Conservation (phyloP, 2,329 filamentous ascomycete genomes). For the Penicillium sp. region DNA sequence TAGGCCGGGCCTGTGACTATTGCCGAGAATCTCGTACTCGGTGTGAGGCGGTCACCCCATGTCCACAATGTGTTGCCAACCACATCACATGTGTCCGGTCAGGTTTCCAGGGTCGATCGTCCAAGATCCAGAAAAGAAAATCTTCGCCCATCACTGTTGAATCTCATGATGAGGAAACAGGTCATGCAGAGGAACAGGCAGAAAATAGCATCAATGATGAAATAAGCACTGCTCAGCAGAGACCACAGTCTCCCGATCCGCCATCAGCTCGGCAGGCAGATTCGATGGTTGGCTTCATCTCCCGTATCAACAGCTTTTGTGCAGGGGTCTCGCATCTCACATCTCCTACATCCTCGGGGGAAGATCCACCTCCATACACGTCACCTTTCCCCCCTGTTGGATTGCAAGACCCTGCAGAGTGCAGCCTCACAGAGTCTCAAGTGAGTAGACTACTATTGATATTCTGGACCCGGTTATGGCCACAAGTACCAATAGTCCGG, state of each 20-base stretch:
- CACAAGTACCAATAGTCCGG: slow-evolving; percentile 12
- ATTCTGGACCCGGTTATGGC: slow-evolving; percentile 16
- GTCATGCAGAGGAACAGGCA: neutral
- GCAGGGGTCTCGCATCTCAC: slow-evolving; percentile 12
- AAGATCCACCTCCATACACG: neutral
- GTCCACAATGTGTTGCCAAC: slow-evolving; percentile 21
- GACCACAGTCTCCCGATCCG: neutral
- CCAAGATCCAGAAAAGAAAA: neutral
- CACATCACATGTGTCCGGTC: slow-evolving; percentile 12
- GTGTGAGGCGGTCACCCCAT: slow-evolving; percentile 21
- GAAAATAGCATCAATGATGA: neutral
- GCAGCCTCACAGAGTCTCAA: slow-evolving; percentile 2
- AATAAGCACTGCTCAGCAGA: neutral
- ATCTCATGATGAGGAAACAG: neutral
- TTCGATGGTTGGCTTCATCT: slow-evolving; percentile 18
- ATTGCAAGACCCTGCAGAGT: neutral
- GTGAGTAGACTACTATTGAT: slow-evolving; percentile 6
- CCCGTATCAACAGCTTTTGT: slow-evolving; percentile 19
- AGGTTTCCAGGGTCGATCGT: neutral
- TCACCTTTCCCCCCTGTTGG: neutral
- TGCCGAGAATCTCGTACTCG: slow-evolving; percentile 26
- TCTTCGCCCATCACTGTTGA: neutral
- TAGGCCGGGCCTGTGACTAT: slow-evolving; percentile 22
- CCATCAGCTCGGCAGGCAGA: slow-evolving; percentile 8
- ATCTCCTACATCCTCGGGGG: neutral